Percentiles rank a stretch among this genome's conserved stretches.
phyloP scores from a whole-genome alignment of 2,329 filamentous ascomycete species.

The Juglanconis oblonga region DNA sequence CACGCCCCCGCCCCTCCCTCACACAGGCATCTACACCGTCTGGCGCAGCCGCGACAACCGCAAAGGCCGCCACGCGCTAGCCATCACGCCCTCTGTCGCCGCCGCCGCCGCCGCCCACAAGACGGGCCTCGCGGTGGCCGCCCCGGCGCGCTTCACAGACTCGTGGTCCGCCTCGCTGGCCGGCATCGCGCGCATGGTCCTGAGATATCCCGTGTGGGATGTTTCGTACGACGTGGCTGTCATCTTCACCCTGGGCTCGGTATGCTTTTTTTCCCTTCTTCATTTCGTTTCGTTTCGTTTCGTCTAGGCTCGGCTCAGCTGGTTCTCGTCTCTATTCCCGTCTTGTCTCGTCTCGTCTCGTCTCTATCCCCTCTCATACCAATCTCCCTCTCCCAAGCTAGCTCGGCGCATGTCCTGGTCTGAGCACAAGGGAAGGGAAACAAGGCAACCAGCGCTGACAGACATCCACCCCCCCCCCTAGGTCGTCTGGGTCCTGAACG shows the following conservation, averaged over 20 bases:
- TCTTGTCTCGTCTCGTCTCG: no score
- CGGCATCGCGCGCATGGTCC: constrained; percentile 34
- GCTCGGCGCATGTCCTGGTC: no score
- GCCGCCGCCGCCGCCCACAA: background rate
- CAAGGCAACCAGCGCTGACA: background rate
- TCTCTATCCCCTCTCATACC: no score
- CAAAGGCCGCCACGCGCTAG: constrained; percentile 38
- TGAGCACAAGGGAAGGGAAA: no score
- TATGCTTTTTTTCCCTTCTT: no score
- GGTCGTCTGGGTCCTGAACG: constrained; percentile 55
- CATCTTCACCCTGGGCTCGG: constrained; percentile 34
- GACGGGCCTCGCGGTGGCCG: background rate
- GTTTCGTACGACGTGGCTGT: constrained; percentile 40
- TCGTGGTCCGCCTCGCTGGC: constrained; percentile 23
- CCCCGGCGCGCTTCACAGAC: constrained; percentile 23
- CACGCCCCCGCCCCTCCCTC: background rate
- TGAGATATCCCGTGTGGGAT: constrained; percentile 38
- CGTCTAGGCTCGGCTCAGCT: no score
- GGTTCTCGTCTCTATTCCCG: no score
- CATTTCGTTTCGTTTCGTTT: no score
- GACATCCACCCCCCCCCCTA: no score
- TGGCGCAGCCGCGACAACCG: constrained; percentile 43
- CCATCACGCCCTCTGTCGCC: constrained; percentile 20
- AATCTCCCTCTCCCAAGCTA: no score
- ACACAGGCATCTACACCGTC: constrained; percentile 28